These are phyloP conservation scores for Arabidopsis lyrata DNA, from an alignment of 441 rosid genomes.

Conservation along the genomic window DNA sequence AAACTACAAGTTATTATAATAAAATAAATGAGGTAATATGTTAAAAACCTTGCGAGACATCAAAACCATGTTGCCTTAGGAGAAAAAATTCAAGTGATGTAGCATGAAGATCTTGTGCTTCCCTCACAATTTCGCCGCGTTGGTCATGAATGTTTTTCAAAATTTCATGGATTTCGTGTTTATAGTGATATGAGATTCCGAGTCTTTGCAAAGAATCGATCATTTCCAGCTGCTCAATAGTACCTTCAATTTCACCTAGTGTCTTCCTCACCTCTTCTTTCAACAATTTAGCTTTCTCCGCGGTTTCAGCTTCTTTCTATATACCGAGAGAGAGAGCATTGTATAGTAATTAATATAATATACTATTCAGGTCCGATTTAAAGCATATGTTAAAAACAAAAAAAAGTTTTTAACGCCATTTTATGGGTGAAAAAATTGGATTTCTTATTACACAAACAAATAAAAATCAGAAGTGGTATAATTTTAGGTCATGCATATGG, in stretches of 20 bases:
- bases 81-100: slow-evolving; percentile 41
- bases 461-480: not conserved
- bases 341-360: not conserved
- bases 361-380: not conserved
- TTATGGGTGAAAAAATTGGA: too few species aligned
- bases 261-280: slow-evolving; percentile 29
- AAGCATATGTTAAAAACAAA: not conserved
- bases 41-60: slow-evolving; percentile 38
- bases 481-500: not conserved
- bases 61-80: slow-evolving; percentile 44
- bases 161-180: slow-evolving; percentile 40
- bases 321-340: not conserved
- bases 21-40: not conserved
- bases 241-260: slow-evolving; percentile 3
- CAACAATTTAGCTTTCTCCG: slow-evolving; percentile 23
- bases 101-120: slow-evolving; percentile 28
- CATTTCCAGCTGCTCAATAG: slow-evolving; percentile 36
- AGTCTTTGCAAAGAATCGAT: slow-evolving; percentile 49
- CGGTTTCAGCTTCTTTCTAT: slow-evolving; percentile 22
- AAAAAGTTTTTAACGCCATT: too few species aligned
- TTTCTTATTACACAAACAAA: too few species aligned
- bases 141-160: slow-evolving; percentile 15
- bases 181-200: slow-evolving; percentile 48
- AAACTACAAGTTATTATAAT: not conserved
- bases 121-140: not conserved